Evolutionary conservation across 2,329 filamentous ascomycete genomes (phyloP).

Genomic region (Paraconiothyrium brasiliense): DNA sequence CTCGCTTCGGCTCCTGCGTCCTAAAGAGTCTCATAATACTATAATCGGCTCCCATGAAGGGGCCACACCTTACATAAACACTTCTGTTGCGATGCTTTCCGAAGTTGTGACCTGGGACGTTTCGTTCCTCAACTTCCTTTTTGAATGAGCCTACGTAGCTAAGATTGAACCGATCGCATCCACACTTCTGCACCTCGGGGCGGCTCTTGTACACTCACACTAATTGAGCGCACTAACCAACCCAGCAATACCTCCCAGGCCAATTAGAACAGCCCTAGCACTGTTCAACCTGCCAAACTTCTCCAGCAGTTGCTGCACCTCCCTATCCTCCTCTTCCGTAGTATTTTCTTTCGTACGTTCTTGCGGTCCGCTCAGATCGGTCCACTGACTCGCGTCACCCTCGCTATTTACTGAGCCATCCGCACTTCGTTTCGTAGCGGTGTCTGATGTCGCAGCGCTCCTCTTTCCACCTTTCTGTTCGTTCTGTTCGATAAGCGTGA

Average conservation of each 20-base stretch:
- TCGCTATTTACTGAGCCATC: constrained; percentile 32
- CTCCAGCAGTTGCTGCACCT: constrained; percentile 30
- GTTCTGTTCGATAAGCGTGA: constrained; percentile 36
- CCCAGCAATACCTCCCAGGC: constrained; percentile 35
- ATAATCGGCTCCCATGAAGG: too few relatives aligned
- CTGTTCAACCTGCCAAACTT: constrained; percentile 36
- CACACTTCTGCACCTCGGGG: too few relatives aligned
- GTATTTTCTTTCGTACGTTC: constrained; percentile 25
- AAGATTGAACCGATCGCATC: too few relatives aligned
- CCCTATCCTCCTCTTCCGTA: constrained; percentile 27
- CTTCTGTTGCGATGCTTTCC: too few relatives aligned
- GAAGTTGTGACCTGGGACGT: too few relatives aligned
- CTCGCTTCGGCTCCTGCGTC: not conserved
- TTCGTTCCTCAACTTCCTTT: not conserved
- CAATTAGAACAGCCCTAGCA: constrained; percentile 35
- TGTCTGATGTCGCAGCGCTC: constrained; percentile 18
- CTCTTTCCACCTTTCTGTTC: constrained; percentile 29
- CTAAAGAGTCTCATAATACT: not conserved
- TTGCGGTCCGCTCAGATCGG: constrained; percentile 38
- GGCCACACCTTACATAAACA: too few relatives aligned
- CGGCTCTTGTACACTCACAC: not conserved
- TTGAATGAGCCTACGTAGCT: not conserved
- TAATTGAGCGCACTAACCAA: constrained; percentile 28
- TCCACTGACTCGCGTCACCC: constrained; percentile 37
- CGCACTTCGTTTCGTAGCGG: constrained; percentile 23